Evolutionary conservation across 225 moss, liverwort and hornwort genomes (phyloP), one percentile per base, ranked within the genome.

Genomic region (Straminergon stramineum): DNA sequence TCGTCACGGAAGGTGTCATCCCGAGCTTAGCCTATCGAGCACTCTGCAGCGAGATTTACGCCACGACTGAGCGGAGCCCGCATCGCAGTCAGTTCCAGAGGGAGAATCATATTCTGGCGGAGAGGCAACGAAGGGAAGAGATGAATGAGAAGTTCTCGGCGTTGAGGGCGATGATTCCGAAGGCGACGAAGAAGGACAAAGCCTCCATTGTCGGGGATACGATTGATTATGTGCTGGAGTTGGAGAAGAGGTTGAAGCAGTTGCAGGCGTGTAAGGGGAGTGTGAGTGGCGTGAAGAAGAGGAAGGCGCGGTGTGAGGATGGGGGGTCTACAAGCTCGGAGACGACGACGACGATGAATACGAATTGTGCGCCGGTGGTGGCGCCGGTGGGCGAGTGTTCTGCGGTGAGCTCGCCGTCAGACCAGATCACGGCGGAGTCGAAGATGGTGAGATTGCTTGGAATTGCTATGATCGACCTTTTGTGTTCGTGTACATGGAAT

Each of bases 131-230:
- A 5, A 91, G 98, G 31, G 98, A 99, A 74, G 98, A 99, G 86
- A 99, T 99, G 98, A 99, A 99, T 57, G 98, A 99, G 90, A 99
- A 99, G 71, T 99, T 99, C 87, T 95, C 96, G 9, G 97, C 97
- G 15, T 86, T 99, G 56, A 89, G 98, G n/a, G 92, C 98, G 30
- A 99, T 99, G 98, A 99, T 99, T 52, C 97, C 98, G 6, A 99
- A 99, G 83, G 96, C 97, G 41, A 99, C 98, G 52, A 99, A 99
- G 94, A 99, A 99, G 88, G 98, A 99, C 93, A 99, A 99, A 90
- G 98, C 98, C 12, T 99, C 98, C 26, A 99, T 99, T 10, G 98
- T 99, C 31, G 98, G 98, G 6, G 98, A 99, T 68, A 99, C 98
- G 8, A 99, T 99, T 31, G 96, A 96, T 10, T 99, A 99, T 41